A percentile compares a stretch with the other conserved stretches of the same genome.
These are phyloP conservation scores for Trypanosoma avium DNA, from an alignment of 208 protist genomes.

Conservation along the genomic window DNA sequence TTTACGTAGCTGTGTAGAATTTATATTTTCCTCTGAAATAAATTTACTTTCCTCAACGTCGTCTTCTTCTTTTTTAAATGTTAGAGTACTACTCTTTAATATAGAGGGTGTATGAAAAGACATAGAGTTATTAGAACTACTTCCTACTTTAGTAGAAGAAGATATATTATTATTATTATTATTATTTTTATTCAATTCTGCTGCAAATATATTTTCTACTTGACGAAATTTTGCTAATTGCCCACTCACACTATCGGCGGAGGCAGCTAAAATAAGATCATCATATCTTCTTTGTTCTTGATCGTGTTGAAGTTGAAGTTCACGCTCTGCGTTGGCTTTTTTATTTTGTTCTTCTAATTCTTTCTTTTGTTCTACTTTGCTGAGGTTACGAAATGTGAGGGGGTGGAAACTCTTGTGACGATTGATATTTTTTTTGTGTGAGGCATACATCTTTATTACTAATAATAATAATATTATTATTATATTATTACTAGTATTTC, in stretches of 20 bases:
- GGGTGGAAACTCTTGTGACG: conserved; percentile 90
- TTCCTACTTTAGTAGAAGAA: background rate
- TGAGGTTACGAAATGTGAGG: conserved; percentile 74
- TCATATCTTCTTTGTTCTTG: conserved; percentile 82
- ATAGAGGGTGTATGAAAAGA: background rate
- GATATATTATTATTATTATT: too few relatives aligned
- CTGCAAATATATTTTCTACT: conserved; percentile 76
- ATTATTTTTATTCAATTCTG: too few relatives aligned
- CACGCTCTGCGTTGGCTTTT: conserved; percentile 35
- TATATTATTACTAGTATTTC: too few relatives aligned
- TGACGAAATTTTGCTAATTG: conserved; percentile 46
- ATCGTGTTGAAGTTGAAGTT: conserved; percentile 54
- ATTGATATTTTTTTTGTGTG: conserved; percentile 90
- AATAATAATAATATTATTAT: too few relatives aligned
- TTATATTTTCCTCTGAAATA: too few relatives aligned
- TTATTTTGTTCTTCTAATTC: conserved; percentile 45
- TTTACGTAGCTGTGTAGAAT: too few relatives aligned
- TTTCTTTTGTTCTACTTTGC: conserved; percentile 59
- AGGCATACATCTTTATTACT: conserved; percentile 64
- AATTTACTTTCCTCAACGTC: conserved; percentile 1
- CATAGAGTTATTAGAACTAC: too few relatives aligned
- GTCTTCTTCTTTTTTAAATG: conserved; percentile 25
- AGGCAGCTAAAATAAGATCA: conserved; percentile 45
- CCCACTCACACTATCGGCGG: conserved; percentile 27
- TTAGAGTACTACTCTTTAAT: conserved; percentile 4